Evolutionary conservation across 139 green algal species (phyloP).

Genomic region (Haematococcus sp.): DNA sequence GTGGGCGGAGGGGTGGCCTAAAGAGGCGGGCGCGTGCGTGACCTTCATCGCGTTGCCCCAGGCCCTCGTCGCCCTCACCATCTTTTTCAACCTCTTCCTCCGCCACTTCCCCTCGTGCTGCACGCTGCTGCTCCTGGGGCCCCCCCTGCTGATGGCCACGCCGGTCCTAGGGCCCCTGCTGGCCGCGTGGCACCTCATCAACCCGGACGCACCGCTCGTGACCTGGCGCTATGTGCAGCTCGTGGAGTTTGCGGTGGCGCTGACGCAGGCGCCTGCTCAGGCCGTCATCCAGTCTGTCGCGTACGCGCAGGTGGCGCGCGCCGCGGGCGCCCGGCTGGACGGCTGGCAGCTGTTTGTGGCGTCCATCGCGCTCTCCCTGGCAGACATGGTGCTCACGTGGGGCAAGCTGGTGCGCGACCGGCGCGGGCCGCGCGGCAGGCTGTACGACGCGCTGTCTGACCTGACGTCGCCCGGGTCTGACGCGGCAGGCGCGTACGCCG

Average conservation of each 20-base stretch:
- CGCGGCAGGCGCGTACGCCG: conserved; percentile 15
- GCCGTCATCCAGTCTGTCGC: conserved; percentile 28
- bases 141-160: conserved; percentile 21
- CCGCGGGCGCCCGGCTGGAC: conserved; percentile 35
- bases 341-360: conserved; percentile 30
- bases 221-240: conserved; percentile 50
- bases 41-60: conserved; percentile 30
- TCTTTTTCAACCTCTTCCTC: conserved; percentile 15
- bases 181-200: conserved; percentile 29
- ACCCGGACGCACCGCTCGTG: conserved; percentile 32
- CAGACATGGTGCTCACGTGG: conserved; percentile 28
- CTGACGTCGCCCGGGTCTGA: conserved; percentile 8
- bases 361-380: conserved; percentile 36
- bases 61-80: conserved; percentile 1
- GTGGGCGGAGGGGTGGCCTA: conserved; percentile 3
- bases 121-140: neutral
- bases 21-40: conserved; percentile 16
- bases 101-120: conserved; percentile 20
- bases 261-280: conserved; percentile 36
- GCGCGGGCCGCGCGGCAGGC: conserved; percentile 11
- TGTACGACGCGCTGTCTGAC: conserved; percentile 17
- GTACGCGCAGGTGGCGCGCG: conserved; percentile 27
- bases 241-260: conserved; percentile 39
- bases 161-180: conserved; percentile 30
- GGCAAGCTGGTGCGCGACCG: conserved; percentile 36